Percentiles rank a stretch among this genome's conserved stretches.
Conservation (phyloP, 208 protist species). For the Lotmaria passim region DNA sequence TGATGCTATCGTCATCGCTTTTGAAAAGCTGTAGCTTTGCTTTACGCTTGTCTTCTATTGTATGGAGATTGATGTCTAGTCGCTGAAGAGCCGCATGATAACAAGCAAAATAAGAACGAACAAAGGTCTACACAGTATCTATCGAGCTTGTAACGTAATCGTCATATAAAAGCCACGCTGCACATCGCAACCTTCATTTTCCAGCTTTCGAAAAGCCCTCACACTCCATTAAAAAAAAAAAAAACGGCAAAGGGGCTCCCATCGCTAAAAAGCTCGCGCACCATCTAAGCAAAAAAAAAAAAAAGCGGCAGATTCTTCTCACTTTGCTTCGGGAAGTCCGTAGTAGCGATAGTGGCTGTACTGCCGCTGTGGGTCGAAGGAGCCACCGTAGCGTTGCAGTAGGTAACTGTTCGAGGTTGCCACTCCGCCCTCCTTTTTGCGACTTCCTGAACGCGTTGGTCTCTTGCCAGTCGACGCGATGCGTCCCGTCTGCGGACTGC, state of each 20-base stretch:
- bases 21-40: too few species aligned
- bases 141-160: too few species aligned
- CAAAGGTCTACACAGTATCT: too few species aligned
- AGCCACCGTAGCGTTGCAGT: slow-evolving; percentile 73
- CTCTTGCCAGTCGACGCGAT: background rate
- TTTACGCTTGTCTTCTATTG: too few species aligned
- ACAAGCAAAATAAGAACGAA: too few species aligned
- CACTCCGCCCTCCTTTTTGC: background rate
- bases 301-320: slow-evolving; percentile 3
- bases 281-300: background rate
- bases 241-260: background rate
- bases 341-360: slow-evolving; percentile 77
- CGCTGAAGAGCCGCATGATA: too few species aligned
- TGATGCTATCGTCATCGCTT: too few species aligned
- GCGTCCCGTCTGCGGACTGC: slow-evolving; percentile 8
- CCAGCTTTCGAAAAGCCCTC: too few species aligned
- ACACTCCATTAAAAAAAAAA: too few species aligned
- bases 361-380: slow-evolving; percentile 55
- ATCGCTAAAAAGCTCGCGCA: background rate
- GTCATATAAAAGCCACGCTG: too few species aligned
- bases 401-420: slow-evolving; percentile 58
- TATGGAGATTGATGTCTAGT: too few species aligned
- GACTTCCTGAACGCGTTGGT: background rate
- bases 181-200: too few species aligned
- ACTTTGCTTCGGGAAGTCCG: slow-evolving; percentile 47